Evolutionary conservation across 768 basidiomycete species (phyloP), one percentile per base, ranked within the genome.

Genomic region (Podaxis mareebaensis): DNA sequence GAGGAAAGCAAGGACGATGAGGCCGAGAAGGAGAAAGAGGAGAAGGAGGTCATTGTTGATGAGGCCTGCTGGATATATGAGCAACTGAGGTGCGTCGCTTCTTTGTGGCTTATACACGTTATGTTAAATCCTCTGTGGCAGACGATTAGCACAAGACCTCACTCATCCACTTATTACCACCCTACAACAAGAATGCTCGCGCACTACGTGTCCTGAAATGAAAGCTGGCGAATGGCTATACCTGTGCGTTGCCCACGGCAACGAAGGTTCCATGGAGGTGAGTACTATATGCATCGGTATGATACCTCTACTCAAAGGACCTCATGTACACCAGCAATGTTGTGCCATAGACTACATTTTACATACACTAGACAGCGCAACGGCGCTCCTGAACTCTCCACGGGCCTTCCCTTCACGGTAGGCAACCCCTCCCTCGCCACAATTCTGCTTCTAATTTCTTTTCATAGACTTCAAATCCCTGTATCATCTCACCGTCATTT

Each of bases 191-290:
- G 92, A 93, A 73, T 99, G 96, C 72, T 93, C 89, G 12, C 86
- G 92, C 42, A 76, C 83, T 39, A 85, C 90, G 10, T 99, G 96
- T 79, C 93, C 95, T 1, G 90, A 96, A 76, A 99, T 99, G 96
- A 96, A 96, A 75, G 95, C 96, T n/a, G 93, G 93, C 60, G 94
- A 98, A 79, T 98, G 96, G 96, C 82, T 93, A 30, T 99, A 97
- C 75, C 78, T 98, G 5, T 99, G 96, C 68, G 95, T 96, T 42
- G 96, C 95, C 0, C 95, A 98, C 75, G 94, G 93, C 22, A 92
- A 88, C 69, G 92, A 92, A 62, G 89, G 90, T 10, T 85, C 88
- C 55, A 91, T 92, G 86, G 93, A 94, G 85, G 92, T 92, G 68
- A 52, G 83, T 70, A 11, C 17, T 3, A 36, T 55, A 55, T 46